These are phyloP conservation scores for Acanthamoeba royreba DNA, from an alignment of 208 protist genomes.

Conservation along the genomic window DNA sequence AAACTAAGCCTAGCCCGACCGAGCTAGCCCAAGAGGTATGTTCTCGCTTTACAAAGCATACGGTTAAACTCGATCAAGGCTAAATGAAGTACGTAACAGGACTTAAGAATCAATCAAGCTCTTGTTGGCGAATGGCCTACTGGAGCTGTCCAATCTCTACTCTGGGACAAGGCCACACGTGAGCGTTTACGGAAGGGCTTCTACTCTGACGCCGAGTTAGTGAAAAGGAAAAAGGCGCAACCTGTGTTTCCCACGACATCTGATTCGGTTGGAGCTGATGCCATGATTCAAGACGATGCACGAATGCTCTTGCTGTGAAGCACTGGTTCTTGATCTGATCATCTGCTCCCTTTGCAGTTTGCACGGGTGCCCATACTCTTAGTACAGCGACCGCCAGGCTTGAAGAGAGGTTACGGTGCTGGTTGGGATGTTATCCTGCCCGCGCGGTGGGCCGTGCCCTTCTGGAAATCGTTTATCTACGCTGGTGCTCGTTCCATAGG, in stretches of 20 bases:
- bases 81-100: too few relatives aligned
- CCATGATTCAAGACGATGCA: too few relatives aligned
- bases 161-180: background rate
- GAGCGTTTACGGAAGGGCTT: background rate
- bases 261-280: background rate
- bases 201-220: background rate
- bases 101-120: background rate
- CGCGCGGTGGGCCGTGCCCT: constrained; percentile 49
- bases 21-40: background rate
- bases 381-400: background rate
- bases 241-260: background rate
- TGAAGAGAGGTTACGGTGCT: background rate
- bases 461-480: constrained; percentile 69
- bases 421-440: constrained; percentile 72
- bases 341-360: background rate
- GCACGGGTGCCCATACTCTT: background rate
- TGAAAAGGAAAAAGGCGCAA: background rate
- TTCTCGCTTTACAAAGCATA: too few relatives aligned
- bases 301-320: too few relatives aligned
- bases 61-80: too few relatives aligned
- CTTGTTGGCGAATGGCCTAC: background rate
- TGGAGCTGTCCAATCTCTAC: background rate
- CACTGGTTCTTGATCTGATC: too few relatives aligned
- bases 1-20: background rate
- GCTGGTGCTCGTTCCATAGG: constrained; percentile 60